phyloP scores from a whole-genome alignment of 805 yeast genomes.

The Candida gorgasii region DNA sequence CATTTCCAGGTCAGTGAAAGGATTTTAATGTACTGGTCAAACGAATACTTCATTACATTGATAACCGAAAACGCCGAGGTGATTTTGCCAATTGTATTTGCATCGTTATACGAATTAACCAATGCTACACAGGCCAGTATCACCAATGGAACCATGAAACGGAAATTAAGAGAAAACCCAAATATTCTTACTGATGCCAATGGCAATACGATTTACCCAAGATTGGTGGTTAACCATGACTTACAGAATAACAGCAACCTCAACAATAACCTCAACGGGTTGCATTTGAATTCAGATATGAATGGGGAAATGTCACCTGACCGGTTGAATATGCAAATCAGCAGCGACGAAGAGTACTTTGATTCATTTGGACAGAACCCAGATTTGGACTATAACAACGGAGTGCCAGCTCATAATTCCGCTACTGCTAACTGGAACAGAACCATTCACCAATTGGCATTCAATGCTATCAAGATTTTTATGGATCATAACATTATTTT shows the following conservation, averaged over 20 bases:
- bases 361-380: constrained; percentile 35
- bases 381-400: constrained; percentile 32
- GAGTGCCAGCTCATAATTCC: constrained; percentile 43
- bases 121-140: constrained; percentile 46
- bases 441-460: constrained; percentile 88
- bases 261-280: constrained; percentile 13
- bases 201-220: constrained; percentile 41
- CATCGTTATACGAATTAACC: constrained; percentile 85
- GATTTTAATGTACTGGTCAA: constrained; percentile 90
- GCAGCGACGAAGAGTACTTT: constrained; percentile 45
- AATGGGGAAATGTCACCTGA: constrained; percentile 10
- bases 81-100: constrained; percentile 87
- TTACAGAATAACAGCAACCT: constrained; percentile 20
- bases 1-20: constrained; percentile 98
- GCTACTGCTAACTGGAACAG: constrained; percentile 83
- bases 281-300: constrained; percentile 13
- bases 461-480: constrained; percentile 85
- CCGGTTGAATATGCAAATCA: constrained; percentile 29
- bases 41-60: constrained; percentile 86
- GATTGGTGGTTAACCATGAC: constrained; percentile 27
- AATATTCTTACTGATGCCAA: constrained; percentile 41
- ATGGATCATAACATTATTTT: constrained; percentile 89
- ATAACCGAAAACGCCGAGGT: constrained; percentile 93
- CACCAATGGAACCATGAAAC: constrained; percentile 41
- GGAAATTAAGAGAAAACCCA: constrained; percentile 39